These are phyloP conservation scores for Apiospora arundinis DNA, from an alignment of 2,329 filamentous ascomycete species.

Conservation along the genomic window DNA sequence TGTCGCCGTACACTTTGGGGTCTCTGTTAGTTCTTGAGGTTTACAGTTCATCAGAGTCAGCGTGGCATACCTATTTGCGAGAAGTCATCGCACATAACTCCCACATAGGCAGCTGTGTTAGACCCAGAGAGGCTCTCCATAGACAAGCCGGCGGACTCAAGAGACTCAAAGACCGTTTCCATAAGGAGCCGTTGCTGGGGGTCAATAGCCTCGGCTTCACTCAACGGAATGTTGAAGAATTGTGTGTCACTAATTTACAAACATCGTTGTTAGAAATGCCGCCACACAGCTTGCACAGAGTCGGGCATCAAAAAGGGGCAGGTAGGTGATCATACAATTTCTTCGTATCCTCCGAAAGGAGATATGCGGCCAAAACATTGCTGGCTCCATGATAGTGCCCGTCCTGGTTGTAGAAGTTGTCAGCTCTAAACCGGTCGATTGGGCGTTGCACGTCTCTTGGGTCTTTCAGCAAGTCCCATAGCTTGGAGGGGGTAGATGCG, in stretches of 20 bases:
- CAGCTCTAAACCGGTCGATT: constrained; percentile 35
- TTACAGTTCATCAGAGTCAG: background rate
- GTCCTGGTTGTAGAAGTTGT: constrained; percentile 38
- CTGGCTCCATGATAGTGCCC: constrained; percentile 40
- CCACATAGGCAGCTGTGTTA: background rate
- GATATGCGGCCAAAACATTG: constrained; percentile 38
- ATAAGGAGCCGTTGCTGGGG: constrained; percentile 17
- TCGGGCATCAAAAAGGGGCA: too few relatives aligned
- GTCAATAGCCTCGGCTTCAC: constrained; percentile 17
- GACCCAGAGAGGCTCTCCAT: background rate
- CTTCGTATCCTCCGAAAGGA: constrained; percentile 35
- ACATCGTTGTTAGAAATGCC: background rate
- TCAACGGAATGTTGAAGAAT: constrained; percentile 44
- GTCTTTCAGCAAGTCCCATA: constrained; percentile 36
- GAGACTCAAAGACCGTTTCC: background rate
- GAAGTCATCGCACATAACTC: constrained; percentile 1
- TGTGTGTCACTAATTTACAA: constrained; percentile 32
- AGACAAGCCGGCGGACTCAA: background rate
- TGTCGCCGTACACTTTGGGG: too few relatives aligned
- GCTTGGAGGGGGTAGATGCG: constrained; percentile 34
- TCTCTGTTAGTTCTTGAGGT: background rate
- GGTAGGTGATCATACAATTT: constrained; percentile 26
- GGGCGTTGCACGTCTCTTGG: constrained; percentile 37
- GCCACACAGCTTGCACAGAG: background rate
- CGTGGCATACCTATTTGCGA: background rate